Evolutionary conservation across 1,284 basidiomycete species (phyloP), one percentile per base, ranked within the genome.

Genomic region (Ceratobasidium sp.): DNA sequence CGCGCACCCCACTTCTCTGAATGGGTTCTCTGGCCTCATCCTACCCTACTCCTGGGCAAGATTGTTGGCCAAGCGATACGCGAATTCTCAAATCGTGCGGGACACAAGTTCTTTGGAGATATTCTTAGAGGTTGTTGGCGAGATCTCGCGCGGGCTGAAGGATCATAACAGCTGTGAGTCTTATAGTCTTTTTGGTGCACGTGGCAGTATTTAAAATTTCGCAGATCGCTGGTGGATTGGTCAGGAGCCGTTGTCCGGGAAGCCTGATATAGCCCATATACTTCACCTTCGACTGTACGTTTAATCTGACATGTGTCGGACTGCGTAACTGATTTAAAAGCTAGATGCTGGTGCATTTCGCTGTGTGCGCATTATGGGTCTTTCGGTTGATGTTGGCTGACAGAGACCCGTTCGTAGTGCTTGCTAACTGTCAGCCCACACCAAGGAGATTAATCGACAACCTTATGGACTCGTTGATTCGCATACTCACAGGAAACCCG

Each of bases 311-410:
- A 14, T 33, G 5, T 7, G n/a, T n/a, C n/a, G n/a, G 11, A 33
- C 30, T 44, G 3, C 18, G 16, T 16, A 5, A 6, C 33, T 38
- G 11, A 51, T 40, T 25, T 40, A 9, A 11, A 23, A 42, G 38
- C 12, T 25, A 66, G 63, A 3, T 66, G 46, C 33, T 66, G 63
- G 63, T 66, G 63, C 21, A 38, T 54, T 21, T n/a, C 49, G 9
- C 18, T 66, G 3, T n/a, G 63, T 66, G 28, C 2, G 63, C 36
- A 36, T 8, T 56, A 9, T 18, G 14, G 1, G 36, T 18, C 30
- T 18, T 36, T 25, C 7, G 25, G 1, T 36, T 1, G 3, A 48
- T 48, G 6, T 48, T 3, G 3, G 44, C 44, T 48, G 44, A 48
- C 44, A n/a, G n/a, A n/a, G n/a, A 46, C 6, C 16, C 5, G 21